A percentile compares a stretch with the other conserved stretches of the same genome.
Conservation (phyloP, 345 rosid species). For the Lepidium aucheri region DNA sequence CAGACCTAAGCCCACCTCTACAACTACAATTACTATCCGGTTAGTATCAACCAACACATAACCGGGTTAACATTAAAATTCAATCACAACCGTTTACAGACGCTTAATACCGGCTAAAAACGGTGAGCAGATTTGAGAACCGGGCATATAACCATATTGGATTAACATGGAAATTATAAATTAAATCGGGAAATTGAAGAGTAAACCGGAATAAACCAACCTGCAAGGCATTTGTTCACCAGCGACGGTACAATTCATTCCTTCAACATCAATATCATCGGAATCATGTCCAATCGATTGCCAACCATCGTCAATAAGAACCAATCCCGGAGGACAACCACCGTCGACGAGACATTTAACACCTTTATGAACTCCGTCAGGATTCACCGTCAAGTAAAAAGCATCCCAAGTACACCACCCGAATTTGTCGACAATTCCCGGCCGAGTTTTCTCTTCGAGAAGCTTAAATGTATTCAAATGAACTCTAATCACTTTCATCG, state of each 20-base stretch:
- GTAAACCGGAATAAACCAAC: constrained; percentile 23
- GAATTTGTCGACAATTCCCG: constrained; percentile 82
- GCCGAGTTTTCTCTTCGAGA: constrained; percentile 70
- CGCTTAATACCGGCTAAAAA: not conserved
- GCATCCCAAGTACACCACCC: constrained; percentile 99
- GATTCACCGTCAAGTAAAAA: constrained; percentile 79
- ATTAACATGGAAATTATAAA: not conserved
- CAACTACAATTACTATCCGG: no score
- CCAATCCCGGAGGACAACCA: constrained; percentile 91
- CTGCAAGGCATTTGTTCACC: constrained; percentile 99
- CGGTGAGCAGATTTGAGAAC: not conserved
- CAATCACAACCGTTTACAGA: not conserved
- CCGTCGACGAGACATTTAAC: constrained; percentile 68
- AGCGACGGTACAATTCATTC: constrained; percentile 59
- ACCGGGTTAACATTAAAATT: no score
- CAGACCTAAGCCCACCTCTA: no score
- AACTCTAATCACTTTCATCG: constrained; percentile 49
- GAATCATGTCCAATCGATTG: constrained; percentile 76
- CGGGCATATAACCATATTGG: not conserved
- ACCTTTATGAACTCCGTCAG: constrained; percentile 71
- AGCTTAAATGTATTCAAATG: constrained; percentile 73
- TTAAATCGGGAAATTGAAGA: not conserved
- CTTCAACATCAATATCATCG: constrained; percentile 67
- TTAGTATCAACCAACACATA: no score
- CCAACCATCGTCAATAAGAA: constrained; percentile 97